Evolutionary conservation across 2,329 filamentous ascomycete species (phyloP).

Genomic region (Fusarium verticillioides): DNA sequence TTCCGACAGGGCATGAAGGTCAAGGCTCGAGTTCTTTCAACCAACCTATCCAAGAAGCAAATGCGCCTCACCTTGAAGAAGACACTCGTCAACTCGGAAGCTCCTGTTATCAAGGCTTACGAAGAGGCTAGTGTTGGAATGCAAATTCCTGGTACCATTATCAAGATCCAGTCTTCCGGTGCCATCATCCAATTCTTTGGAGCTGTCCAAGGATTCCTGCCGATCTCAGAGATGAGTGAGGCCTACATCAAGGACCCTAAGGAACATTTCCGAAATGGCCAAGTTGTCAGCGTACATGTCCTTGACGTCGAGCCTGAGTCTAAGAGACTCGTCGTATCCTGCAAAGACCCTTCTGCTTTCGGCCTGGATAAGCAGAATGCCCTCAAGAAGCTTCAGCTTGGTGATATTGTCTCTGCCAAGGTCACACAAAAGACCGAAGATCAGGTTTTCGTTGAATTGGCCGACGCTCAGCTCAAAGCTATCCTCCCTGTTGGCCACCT

Average conservation of each 20-base stretch:
- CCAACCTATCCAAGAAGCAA: conserved; percentile 78
- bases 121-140: conserved; percentile 77
- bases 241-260: conserved; percentile 90
- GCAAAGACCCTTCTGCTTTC: conserved; percentile 86
- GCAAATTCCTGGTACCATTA: conserved; percentile 86
- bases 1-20: conserved; percentile 88
- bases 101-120: conserved; percentile 80
- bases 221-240: conserved; percentile 97
- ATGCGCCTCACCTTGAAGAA: conserved; percentile 94
- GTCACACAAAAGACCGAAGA: conserved; percentile 85
- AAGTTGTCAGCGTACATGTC: conserved; percentile 92
- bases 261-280: conserved; percentile 89
- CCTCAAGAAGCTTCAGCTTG: conserved; percentile 77
- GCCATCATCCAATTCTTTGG: conserved; percentile 96
- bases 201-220: conserved; percentile 83
- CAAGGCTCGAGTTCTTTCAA: conserved; percentile 86
- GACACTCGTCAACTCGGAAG: conserved; percentile 89
- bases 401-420: conserved; percentile 79
- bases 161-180: conserved; percentile 81
- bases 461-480: conserved; percentile 79
- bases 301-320: conserved; percentile 79
- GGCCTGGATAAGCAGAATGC: conserved; percentile 80
- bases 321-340: conserved; percentile 84
- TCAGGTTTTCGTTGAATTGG: conserved; percentile 80
- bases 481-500: conserved; percentile 81